Evolutionary conservation across 2,329 filamentous ascomycete species (phyloP), one percentile per base, ranked within the genome.

Genomic region (Sclerotinia glacialis): DNA sequence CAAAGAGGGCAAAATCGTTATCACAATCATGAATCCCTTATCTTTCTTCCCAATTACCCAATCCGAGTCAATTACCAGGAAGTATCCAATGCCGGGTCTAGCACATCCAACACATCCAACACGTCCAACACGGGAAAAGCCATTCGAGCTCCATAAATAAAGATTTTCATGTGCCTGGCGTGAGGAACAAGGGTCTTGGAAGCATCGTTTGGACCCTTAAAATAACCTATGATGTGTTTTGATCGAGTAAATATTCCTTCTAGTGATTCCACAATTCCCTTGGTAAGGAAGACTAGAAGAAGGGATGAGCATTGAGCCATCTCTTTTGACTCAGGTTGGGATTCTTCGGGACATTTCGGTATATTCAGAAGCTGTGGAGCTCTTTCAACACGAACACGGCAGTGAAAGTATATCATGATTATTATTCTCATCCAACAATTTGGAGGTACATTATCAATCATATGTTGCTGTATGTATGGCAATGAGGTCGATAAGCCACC

Each of bases 201-300:
- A 34, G n/a, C 18, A 37, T 37, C 21, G 5, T 40, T 37, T 37
- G 34, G 40, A 46, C 28, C 42, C 44, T 56, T 40, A 8, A 23
- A 31, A 47, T n/a, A 56, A 28, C 63, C 52, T 65, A 65, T 65
- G 28, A 65, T 59, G 9, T 58, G 28, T 65, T 65, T 65, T 28
- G 37, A 65, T 65, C 62, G 62, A 65, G 62, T 65, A 65, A 65
- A 21, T 6, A 31, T 47, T 37, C 14, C 46, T 28, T 40, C 16
- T 40, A 61, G 44, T 37, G 9, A 14, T 21, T 50, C 16, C 46
- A 28, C 18, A 18, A 14, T 21, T 50, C 18, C 46, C 46, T 50
- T 60, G 50, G 49, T 49, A 42, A 37, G 40, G 54, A n/a, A 46
- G 18, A 5, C 31, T 58, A n/a, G 52, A 37, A n/a, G 52, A 37